These are phyloP conservation scores for Trichocladium antarcticum DNA, from an alignment of 495 filamentous ascomycete species.

Conservation along the genomic window DNA sequence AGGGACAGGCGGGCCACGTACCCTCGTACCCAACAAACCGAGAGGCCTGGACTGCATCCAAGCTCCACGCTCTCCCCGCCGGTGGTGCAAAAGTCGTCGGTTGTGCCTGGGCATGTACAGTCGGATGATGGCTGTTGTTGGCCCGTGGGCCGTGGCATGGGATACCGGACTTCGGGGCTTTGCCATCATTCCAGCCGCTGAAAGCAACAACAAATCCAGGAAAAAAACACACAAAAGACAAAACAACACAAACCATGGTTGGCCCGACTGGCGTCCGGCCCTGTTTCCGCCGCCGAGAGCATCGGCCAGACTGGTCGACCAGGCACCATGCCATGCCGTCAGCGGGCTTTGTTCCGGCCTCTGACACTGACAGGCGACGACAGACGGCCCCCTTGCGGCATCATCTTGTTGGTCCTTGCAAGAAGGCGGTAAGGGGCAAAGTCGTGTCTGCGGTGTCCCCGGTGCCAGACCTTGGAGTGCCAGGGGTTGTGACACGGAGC, in stretches of 20 bases:
- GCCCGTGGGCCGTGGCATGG: neutral
- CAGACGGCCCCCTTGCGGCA: neutral
- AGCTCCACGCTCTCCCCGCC: too few relatives aligned
- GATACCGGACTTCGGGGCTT: neutral
- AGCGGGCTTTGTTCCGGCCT: neutral
- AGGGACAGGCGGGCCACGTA: neutral
- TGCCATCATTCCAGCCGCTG: neutral
- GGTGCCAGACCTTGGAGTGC: neutral
- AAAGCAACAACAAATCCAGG: neutral
- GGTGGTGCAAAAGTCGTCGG: neutral
- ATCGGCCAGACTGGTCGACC: neutral
- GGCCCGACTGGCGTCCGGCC: neutral
- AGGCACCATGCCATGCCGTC: neutral
- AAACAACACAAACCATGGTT: neutral
- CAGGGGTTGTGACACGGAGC: neutral
- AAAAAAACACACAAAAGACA: neutral
- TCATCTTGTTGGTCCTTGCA: neutral
- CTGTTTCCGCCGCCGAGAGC: neutral
- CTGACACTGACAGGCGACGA: neutral
- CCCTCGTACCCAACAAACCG: neutral
- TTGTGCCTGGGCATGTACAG: neutral
- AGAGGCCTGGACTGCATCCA: too few relatives aligned
- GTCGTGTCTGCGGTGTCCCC: neutral
- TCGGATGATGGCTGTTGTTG: neutral
- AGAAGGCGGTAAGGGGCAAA: neutral